phyloP scores from a whole-genome alignment of 352 stramenopile species.

The Hyaloperonospora brassicae region DNA sequence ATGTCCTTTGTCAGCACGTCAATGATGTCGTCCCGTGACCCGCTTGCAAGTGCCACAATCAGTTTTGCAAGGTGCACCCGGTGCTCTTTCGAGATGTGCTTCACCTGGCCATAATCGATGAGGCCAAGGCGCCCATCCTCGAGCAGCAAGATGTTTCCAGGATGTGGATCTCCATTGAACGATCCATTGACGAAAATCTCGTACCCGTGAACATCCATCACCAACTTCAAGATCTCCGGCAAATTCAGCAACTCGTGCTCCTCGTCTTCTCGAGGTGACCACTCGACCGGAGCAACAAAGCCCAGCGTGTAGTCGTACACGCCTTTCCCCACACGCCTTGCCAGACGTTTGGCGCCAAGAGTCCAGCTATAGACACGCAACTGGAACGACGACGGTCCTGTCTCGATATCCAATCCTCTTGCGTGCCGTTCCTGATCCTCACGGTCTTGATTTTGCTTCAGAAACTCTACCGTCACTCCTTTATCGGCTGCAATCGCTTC shows the following conservation, averaged over 20 bases:
- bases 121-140: conserved; percentile 84
- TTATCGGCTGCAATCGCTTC: conserved; percentile 78
- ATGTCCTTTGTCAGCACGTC: conserved; percentile 68
- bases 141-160: conserved; percentile 88
- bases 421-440: conserved; percentile 59
- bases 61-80: conserved; percentile 69
- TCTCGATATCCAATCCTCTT: conserved; percentile 65
- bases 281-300: conserved; percentile 52
- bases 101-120: conserved; percentile 90
- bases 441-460: conserved; percentile 68
- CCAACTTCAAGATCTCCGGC: conserved; percentile 70
- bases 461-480: conserved; percentile 78
- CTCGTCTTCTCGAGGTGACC: conserved; percentile 26
- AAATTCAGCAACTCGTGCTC: conserved; percentile 68
- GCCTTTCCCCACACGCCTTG: conserved; percentile 28
- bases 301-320: conserved; percentile 86
- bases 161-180: conserved; percentile 89
- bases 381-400: conserved; percentile 47
- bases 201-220: conserved; percentile 88
- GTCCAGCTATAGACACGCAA: conserved; percentile 45
- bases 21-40: conserved; percentile 68
- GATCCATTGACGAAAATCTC: conserved; percentile 89
- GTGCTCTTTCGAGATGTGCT: conserved; percentile 66
- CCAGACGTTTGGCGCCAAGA: conserved; percentile 35
- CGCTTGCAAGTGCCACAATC: conserved; percentile 75